A percentile compares a stretch with the other conserved stretches of the same genome.
Conservation (phyloP, 306 rosid genomes). For the Cicer bijugum region DNA sequence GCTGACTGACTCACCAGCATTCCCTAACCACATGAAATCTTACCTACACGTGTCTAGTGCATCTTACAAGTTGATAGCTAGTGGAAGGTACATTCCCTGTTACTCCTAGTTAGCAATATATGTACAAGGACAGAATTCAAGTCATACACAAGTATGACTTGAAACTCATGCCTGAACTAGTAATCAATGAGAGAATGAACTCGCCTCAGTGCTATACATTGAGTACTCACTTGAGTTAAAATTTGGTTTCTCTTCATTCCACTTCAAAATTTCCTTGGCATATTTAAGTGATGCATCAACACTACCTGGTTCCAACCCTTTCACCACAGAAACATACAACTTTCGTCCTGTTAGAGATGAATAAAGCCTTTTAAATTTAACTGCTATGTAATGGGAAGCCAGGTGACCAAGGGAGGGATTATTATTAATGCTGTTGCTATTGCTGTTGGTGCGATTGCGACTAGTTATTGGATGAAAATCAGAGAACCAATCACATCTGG, state of each 20-base stretch:
- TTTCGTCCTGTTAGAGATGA: conserved; percentile 78
- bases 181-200: conserved; percentile 71
- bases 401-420: conserved; percentile 84
- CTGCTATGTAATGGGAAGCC: conserved; percentile 80
- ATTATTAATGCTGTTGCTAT: conserved; percentile 72
- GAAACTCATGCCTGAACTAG: conserved; percentile 49
- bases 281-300: conserved; percentile 88
- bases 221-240: conserved; percentile 85
- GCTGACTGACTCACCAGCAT: conserved; percentile 41
- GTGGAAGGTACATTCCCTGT: conserved; percentile 39
- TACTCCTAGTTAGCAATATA: conserved; percentile 50
- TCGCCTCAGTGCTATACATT: conserved; percentile 74
- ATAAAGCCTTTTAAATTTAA: conserved; percentile 86
- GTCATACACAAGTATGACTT: conserved; percentile 44
- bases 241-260: conserved; percentile 89
- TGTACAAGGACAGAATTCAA: conserved; percentile 47
- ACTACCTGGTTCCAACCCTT: conserved; percentile 80
- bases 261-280: conserved; percentile 86
- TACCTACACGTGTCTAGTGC: conserved; percentile 41
- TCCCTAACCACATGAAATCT: conserved; percentile 39
- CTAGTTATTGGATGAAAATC: conserved; percentile 82
- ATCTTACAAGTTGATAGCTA: conserved; percentile 43
- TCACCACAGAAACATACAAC: conserved; percentile 77
- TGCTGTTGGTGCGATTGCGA: conserved; percentile 65
- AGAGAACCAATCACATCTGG: conserved; percentile 85